Percentiles rank a stretch among this genome's conserved stretches.
Evolutionary conservation across 2,329 filamentous ascomycete species (phyloP).

Genomic region (Stagonosporopsis chrysanthemi): DNA sequence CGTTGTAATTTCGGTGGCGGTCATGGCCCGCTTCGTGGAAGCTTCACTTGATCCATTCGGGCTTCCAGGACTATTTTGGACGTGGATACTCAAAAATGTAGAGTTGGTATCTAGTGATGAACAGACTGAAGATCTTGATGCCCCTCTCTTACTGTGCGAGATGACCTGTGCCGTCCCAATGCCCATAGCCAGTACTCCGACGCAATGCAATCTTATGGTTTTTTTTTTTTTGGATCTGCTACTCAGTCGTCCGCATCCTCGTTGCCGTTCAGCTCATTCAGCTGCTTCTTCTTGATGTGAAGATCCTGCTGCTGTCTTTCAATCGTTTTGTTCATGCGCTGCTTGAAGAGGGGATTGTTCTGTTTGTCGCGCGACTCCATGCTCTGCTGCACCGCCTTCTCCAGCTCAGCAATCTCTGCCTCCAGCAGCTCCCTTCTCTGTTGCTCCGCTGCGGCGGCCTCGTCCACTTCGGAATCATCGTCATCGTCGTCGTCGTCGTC

Average conservation of each 20-base stretch:
- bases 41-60: background rate
- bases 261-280: slow-evolving; percentile 39
- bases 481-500: slow-evolving; percentile 56
- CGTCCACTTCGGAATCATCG: slow-evolving; percentile 55
- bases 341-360: slow-evolving; percentile 59
- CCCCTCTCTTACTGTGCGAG: background rate
- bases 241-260: slow-evolving; percentile 25
- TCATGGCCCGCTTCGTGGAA: background rate
- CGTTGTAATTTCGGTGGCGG: background rate
- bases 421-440: slow-evolving; percentile 55
- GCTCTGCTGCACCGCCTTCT: slow-evolving; percentile 57
- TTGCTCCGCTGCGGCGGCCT: slow-evolving; percentile 57
- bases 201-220: slow-evolving; percentile 5
- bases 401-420: slow-evolving; percentile 64
- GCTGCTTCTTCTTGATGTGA: slow-evolving; percentile 63
- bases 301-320: slow-evolving; percentile 55
- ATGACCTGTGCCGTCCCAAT: slow-evolving; percentile 12
- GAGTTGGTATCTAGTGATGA: slow-evolving; percentile 14
- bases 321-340: slow-evolving; percentile 58
- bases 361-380: slow-evolving; percentile 54
- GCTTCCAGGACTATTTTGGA: background rate
- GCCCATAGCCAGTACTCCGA: slow-evolving; percentile 6
- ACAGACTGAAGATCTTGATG: background rate
- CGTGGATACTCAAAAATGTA: background rate
- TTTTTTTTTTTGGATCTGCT: background rate